Base-by-base conservation (phyloP, 1,284 basidiomycete species). In the Vanrija sp. region DNA sequence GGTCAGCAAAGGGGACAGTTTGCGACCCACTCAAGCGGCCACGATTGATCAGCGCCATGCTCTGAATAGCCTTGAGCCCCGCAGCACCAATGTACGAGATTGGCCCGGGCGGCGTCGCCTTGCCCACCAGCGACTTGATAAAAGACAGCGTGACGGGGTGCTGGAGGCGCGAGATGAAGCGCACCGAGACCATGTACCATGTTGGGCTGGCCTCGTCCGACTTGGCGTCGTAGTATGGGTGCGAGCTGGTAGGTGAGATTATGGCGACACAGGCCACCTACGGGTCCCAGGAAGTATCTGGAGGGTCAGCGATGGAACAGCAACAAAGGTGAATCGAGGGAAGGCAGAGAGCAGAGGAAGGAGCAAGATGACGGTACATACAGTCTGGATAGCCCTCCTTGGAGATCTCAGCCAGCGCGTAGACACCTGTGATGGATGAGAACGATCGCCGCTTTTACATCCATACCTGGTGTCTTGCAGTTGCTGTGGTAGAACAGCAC, bases 211-310 rank as follows among this genome's bases (percentile, higher is more conserved):
- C 80, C 64, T 83, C 65, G 49, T 87, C 80, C 0, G 90, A 84
- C 83, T 94, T 95, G 8, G 83, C 68, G 67, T 98, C 94, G 68
- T 83, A 94, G 75, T 98, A 98, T 0, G 93, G 92, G 72, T 96
- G 91, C 3, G 43, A 19, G 18, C 45, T 54, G 41, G 47, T 24
- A 43, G 4, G 47, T 54, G 20, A 54, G 53, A 43, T n/a, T 8
- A 3, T 14, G 12, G 7, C 1, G 38, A 20, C 4, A 20, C 3
- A 7, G 16, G 1, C 8, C 2, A 64, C 84, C 62, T 67, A 90
- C 86, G 82, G 67, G 67, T 94, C 89, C 87, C 88, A 94, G 35
- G 91, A 89, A 14, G 91, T 91, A 67, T 87, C 90, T 93, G 63
- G 9, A 19, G 6, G 23, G 50, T 51, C 18, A 47, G 62, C 50